Conservation (phyloP, 1,284 basidiomycete species). For the Ceratobasidium theobromae region DNA sequence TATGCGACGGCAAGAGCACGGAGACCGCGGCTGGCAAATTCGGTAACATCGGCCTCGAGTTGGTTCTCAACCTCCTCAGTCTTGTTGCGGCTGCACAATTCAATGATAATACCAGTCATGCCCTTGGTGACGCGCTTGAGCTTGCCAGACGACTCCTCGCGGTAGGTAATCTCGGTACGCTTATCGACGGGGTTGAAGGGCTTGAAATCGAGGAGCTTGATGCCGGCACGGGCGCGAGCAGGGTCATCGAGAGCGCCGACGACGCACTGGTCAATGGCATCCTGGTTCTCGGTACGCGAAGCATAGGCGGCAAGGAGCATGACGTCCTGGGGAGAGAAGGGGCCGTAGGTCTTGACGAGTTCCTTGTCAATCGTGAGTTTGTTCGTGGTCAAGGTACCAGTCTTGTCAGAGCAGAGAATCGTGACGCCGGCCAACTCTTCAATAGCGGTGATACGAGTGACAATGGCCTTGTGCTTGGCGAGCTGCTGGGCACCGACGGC, state of each 20-base stretch:
- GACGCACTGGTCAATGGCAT: slow-evolving; percentile 91
- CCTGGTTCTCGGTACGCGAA: slow-evolving; percentile 98
- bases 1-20: slow-evolving; percentile 96
- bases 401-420: slow-evolving; percentile 97
- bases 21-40: slow-evolving; percentile 94
- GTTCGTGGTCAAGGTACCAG: slow-evolving; percentile 96
- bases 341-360: slow-evolving; percentile 89
- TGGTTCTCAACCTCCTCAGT: slow-evolving; percentile 85
- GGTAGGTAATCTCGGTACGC: slow-evolving; percentile 98
- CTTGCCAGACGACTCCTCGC: slow-evolving; percentile 88
- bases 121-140: slow-evolving; percentile 99
- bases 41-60: slow-evolving; percentile 93
- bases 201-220: slow-evolving; percentile 97
- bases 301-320: slow-evolving; percentile 93
- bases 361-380: slow-evolving; percentile 96
- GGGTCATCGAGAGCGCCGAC: slow-evolving; percentile 78
- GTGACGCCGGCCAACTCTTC: slow-evolving; percentile 97
- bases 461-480: slow-evolving; percentile 97
- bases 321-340: slow-evolving; percentile 87
- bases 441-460: slow-evolving; percentile 97
- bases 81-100: slow-evolving; percentile 96
- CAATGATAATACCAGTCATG: slow-evolving; percentile 97
- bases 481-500: slow-evolving; percentile 97
- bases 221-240: slow-evolving; percentile 78
- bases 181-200: slow-evolving; percentile 99